A percentile compares a stretch with the other conserved stretches of the same genome.
Conservation (phyloP, 148 eudicot species). For the Diospyros lotus region DNA sequence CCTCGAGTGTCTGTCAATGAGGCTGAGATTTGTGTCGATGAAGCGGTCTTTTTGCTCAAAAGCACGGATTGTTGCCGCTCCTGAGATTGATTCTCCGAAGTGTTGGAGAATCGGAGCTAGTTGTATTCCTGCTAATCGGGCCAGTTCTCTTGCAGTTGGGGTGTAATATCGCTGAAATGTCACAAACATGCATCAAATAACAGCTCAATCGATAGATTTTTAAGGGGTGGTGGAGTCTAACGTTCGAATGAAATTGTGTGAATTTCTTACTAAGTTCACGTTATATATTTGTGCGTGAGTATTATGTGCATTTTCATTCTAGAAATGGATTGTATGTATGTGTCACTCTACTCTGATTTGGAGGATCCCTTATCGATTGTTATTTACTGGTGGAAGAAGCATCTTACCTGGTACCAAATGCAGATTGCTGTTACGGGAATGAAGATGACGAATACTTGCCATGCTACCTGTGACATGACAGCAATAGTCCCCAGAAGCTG, state of each 20-base stretch:
- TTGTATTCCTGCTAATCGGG: constrained; percentile 79
- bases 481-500: constrained; percentile 75
- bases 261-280: too few relatives aligned
- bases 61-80: constrained; percentile 93
- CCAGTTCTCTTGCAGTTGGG: constrained; percentile 94
- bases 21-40: constrained; percentile 50
- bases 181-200: background rate
- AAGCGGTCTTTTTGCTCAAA: constrained; percentile 72
- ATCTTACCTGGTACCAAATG: constrained; percentile 63
- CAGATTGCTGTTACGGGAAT: constrained; percentile 81
- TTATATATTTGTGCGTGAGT: too few relatives aligned
- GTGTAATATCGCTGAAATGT: constrained; percentile 73
- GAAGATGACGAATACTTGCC: constrained; percentile 82
- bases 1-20: constrained; percentile 68
- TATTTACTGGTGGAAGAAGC: background rate
- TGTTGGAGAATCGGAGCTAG: constrained; percentile 90
- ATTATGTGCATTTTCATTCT: background rate
- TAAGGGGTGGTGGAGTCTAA: background rate
- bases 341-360: background rate
- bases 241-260: too few relatives aligned
- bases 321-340: background rate
- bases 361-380: background rate
- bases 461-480: constrained; percentile 91
- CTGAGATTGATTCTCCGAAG: constrained; percentile 88
- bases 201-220: background rate